Evolutionary conservation across 148 eudicot genomes (phyloP), one percentile per base, ranked within the genome.

Genomic region (Spergularia bocconei): DNA sequence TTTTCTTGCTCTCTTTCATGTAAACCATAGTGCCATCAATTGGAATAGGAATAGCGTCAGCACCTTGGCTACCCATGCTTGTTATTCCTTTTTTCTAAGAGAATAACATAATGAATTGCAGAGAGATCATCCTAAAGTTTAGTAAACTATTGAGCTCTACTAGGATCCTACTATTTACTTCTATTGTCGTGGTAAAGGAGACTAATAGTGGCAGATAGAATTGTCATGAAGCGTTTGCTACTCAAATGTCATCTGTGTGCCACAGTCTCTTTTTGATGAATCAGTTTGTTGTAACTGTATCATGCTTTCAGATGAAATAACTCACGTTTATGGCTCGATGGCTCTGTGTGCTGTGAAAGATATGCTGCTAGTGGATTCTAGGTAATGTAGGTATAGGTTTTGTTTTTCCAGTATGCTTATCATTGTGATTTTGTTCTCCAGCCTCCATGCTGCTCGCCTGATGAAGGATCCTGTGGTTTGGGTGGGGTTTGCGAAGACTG

Each of bases 391-490:
- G 14, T 64, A 6, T 55, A 57, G 36, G 12, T 48, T 52, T 63
- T 23, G 20, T n/a, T 50, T 55, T 29, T 12, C 47, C 29, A 11
- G 21, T 50, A 19, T 65, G 38, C 53, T 59, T 39, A 41, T 50
- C 69, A 54, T 52, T 36, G 53, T 72, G 56, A 21, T 77, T 73
- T 78, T 72, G 14, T 65, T 75, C 47, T 77, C 67, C 79, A 89
- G 93, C 93, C 93, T 79, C 93, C 93, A 47, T 89, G 93, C 73
- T 89, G 93, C 79, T 77, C 82, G 47, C 90, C 92, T 72, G 90
- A 85, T 44, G 90, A 89, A 52, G 86, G 79, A 62, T 70, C 81
- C 67, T 89, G 93, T 74, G 89, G 84, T 73, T 68, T 85, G 70
- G 90, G 82, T n/a, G 93, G 90, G 57, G 59, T 82, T 14, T 89